These are phyloP conservation scores for Neofusicoccum sp. DNA, from an alignment of 2,329 filamentous ascomycete genomes.

Conservation along the genomic window DNA sequence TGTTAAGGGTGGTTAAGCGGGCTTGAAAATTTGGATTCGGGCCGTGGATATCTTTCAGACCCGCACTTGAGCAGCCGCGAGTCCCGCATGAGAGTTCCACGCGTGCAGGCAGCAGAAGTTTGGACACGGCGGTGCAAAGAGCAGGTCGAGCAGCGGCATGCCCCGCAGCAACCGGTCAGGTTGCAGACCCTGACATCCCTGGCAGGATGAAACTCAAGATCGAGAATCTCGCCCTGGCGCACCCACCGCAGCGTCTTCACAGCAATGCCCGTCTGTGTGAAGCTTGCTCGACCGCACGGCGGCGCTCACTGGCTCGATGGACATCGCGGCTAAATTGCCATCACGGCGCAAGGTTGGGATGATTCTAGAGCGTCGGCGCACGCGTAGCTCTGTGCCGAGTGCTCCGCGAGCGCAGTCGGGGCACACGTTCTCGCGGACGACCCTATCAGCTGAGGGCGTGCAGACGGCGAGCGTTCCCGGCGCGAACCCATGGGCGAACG, in stretches of 20 bases:
- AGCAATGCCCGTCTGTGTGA: background rate
- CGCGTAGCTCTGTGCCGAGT: background rate
- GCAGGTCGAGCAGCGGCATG: background rate
- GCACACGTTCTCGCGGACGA: background rate
- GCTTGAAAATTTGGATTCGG: conserved; percentile 6
- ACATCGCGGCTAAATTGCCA: background rate
- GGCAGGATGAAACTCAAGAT: conserved; percentile 13
- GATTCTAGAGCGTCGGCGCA: conserved; percentile 1
- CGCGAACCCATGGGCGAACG: background rate
- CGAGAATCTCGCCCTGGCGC: conserved; percentile 1
- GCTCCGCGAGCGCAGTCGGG: background rate
- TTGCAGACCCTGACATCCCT: conserved; percentile 1
- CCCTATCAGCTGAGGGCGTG: conserved; percentile 4
- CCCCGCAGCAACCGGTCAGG: conserved; percentile 14
- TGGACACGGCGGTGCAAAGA: conserved; percentile 1
- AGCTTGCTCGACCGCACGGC: background rate
- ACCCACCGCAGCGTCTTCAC: background rate
- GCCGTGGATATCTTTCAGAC: too few relatives aligned
- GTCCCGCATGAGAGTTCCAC: background rate
- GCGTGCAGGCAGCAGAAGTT: conserved; percentile 8
- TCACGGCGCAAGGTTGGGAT: background rate
- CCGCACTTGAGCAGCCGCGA: background rate
- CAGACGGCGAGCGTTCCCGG: background rate
- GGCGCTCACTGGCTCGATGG: background rate
- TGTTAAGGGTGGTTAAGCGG: background rate